phyloP scores from a whole-genome alignment of 2,329 filamentous ascomycete genomes.

The Lachnellula willkommii region DNA sequence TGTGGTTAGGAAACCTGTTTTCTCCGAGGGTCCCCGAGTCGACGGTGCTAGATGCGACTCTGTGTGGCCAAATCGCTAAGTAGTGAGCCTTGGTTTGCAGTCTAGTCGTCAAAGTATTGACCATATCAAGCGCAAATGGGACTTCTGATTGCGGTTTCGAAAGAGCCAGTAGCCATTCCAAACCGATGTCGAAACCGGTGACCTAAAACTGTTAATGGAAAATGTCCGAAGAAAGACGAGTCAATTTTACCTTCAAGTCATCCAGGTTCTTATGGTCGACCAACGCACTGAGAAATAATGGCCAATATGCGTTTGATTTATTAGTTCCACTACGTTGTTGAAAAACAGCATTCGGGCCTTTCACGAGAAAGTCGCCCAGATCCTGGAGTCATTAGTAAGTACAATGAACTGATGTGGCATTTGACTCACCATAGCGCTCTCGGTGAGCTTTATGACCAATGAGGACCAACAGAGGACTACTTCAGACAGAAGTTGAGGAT shows the following conservation, averaged over 20 bases:
- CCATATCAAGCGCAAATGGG: constrained; percentile 46
- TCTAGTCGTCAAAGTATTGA: constrained; percentile 16
- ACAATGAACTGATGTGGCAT: constrained; percentile 38
- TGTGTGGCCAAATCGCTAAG: neutral
- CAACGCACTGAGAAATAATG: constrained; percentile 48
- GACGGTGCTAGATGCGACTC: neutral
- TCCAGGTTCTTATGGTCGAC: constrained; percentile 41
- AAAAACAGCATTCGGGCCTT: constrained; percentile 26
- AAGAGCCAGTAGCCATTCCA: constrained; percentile 49
- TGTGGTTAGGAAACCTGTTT: neutral
- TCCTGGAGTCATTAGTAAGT: constrained; percentile 37
- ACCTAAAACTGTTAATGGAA: constrained; percentile 31
- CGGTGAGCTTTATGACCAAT: constrained; percentile 17
- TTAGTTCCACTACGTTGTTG: constrained; percentile 41
- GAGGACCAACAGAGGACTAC: constrained; percentile 18
- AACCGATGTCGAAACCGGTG: constrained; percentile 36
- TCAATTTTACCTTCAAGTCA: constrained; percentile 31
- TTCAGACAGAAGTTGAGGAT: constrained; percentile 4
- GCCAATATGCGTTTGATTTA: constrained; percentile 41
- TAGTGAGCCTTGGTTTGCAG: constrained; percentile 22
- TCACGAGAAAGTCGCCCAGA: constrained; percentile 9
- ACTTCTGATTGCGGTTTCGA: constrained; percentile 44
- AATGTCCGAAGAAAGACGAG: neutral
- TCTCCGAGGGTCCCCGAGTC: neutral
- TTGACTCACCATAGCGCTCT: constrained; percentile 17